Percentiles rank a stretch among this genome's conserved stretches.
Evolutionary conservation across 75 land plant species (phyloP).

Genomic region (Sequoiadendron giganteum): DNA sequence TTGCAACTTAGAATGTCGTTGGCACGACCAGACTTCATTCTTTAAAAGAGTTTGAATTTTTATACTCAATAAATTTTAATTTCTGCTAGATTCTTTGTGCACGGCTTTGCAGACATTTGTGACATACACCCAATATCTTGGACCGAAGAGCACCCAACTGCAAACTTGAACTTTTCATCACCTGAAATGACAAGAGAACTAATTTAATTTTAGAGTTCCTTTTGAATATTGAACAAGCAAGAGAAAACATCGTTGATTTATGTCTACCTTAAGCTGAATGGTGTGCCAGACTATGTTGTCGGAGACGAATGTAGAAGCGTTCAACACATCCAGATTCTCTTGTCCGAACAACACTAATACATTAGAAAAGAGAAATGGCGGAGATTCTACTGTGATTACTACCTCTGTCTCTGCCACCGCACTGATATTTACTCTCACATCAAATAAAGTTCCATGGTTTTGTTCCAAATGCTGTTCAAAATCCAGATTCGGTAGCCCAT

Average conservation of each 20-base stretch:
- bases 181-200: neutral
- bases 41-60: no score
- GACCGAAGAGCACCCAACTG: neutral
- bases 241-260: no score
- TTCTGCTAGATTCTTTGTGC: no score
- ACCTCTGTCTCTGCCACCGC: no score
- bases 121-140: neutral
- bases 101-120: neutral
- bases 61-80: no score
- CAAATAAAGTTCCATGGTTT: neutral
- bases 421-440: neutral
- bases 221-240: no score
- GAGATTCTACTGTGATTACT: neutral
- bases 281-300: no score
- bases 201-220: neutral
- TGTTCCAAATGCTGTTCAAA: neutral
- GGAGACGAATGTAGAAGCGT: neutral
- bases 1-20: no score
- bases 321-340: neutral
- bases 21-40: no score
- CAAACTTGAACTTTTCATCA: neutral
- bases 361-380: neutral
- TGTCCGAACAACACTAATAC: neutral
- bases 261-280: no score
- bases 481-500: no score